Evolutionary conservation across 2,329 filamentous ascomycete genomes (phyloP), one percentile per base, ranked within the genome.

Genomic region (Cyanodermella asteris): DNA sequence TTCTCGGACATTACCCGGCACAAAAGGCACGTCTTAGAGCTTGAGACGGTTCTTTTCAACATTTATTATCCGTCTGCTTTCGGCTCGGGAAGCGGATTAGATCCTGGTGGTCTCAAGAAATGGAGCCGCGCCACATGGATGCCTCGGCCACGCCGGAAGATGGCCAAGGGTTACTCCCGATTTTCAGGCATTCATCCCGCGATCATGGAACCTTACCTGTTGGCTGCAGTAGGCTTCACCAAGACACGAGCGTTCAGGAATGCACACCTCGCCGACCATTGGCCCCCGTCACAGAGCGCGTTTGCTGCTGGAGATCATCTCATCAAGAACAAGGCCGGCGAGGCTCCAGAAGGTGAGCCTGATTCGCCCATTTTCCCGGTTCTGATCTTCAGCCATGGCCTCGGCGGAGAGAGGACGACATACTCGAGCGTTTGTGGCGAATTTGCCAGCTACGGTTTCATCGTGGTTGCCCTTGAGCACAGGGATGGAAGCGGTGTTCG

Each of bases 231-330:
- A 6, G 63, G 68, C 49, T 67, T 66, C 32, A 74, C 67, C 14
- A 72, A 71, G 38, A 39, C 74, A 9, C 67, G 66, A 2, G 68
- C 65, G 2, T 67, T 61, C 34, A 53, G 66, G 19, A 75, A 74
- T 38, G 57, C 64, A 5, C 54, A 51, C 15, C 38, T 67, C 6
- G 64, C 68, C 4, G 45, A 46, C n/a, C 53, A 61, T 36, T 63
- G 60, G 56, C 56, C 65, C 4, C 49, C 51, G 3, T 43, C 51
- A 20, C 39, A 47, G 3, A 46, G 51, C 21, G 39, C 37, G 3
- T 42, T 47, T 18, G 36, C 49, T 3, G 8, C 18, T 19, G 8
- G 10, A 10, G 8, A 26, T 22, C 41, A 43, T 18, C 43, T 48
- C 19, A 47, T 49, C 6, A 55, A 55, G 33, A 49, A 50, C 14